Base-by-base conservation (phyloP, 2,329 filamentous ascomycete species). In the Incumbomyces lentus region DNA sequence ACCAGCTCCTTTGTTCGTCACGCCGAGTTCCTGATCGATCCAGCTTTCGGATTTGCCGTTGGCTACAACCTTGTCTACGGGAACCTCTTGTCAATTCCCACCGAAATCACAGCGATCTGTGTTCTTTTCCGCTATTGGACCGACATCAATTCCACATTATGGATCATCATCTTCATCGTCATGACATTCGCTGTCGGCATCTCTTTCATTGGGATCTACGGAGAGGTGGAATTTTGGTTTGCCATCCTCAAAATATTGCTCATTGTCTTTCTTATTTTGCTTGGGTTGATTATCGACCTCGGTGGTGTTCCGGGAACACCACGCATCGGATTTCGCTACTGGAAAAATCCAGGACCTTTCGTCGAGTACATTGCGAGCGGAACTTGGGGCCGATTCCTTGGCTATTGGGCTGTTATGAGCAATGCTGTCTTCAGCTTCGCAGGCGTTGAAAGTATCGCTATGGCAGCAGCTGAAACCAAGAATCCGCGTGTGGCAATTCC, bases 281-380 rank as follows among this genome's bases (percentile, higher is more conserved):
- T 70, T 40, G 64, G 67, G 2, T 63, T 82, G 26, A 68, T 82
- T 48, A 77, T 82, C 55, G 74, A 79, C 55, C 69, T 81, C 1
- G 79, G 79, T 26, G 79, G 78, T 39, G 70, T 78, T 1, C 73
- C 78, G 0, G 75, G 76, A 3, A 72, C 72, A 0, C 69, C 74
- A 16, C 67, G 74, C 3, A 70, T 79, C 43, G 82, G 82, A 1
- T 86, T 86, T 61, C 64, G 70, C 33, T 85, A 84, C 62, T 88
- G 83, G 84, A 74, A 64, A 17, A 63, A 79, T 29, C 82, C 83
- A 0, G 82, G 80, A 1, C 78, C 81, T 0, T 82, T 84, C 55
- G 78, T 81, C 30, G 75, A 81, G 55, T 77, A 81, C 57, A 73
- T 84, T n/a, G 70, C 70, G 2, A 67, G 65, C 0, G 78, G 77